Conservation (phyloP, 495 filamentous ascomycete genomes). For the Hyaloscypha bicolor region DNA sequence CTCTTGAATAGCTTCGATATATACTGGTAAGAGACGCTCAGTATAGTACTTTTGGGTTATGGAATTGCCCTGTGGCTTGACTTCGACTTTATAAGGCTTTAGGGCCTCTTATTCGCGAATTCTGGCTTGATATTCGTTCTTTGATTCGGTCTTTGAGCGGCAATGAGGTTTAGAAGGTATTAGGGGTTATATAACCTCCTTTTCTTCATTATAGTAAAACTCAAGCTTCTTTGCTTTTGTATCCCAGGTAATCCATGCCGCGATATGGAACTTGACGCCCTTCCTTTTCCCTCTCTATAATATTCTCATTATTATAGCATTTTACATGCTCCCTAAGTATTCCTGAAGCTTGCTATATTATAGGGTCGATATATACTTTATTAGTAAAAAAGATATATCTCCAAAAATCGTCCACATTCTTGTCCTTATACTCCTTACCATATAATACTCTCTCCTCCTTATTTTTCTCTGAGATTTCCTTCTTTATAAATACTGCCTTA, state of each 20-base stretch:
- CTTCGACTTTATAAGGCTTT: slow-evolving; percentile 7
- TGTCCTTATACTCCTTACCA: not conserved
- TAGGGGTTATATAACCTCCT: not conserved
- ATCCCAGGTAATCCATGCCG: slow-evolving; percentile 12
- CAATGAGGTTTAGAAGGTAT: slow-evolving; percentile 17
- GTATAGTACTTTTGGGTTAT: slow-evolving; percentile 26
- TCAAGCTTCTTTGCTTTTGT: slow-evolving; percentile 14
- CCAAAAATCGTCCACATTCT: not conserved
- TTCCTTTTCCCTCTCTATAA: not conserved
- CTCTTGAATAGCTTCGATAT: not conserved
- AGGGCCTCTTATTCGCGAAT: slow-evolving; percentile 11
- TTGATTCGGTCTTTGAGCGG: not conserved
- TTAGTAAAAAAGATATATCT: slow-evolving; percentile 2
- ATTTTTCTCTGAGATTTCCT: not conserved
- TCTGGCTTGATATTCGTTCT: slow-evolving; percentile 3
- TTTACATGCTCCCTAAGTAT: slow-evolving; percentile 13
- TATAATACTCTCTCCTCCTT: not conserved
- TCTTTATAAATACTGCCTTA: slow-evolving; percentile 1
- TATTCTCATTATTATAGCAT: slow-evolving; percentile 18
- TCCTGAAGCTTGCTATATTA: slow-evolving; percentile 7
- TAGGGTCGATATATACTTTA: slow-evolving; percentile 24
- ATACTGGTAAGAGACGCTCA: slow-evolving; percentile 16
- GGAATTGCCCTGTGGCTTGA: slow-evolving; percentile 19
- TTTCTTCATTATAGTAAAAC: slow-evolving; percentile 24
- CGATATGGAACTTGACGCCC: slow-evolving; percentile 20